These are phyloP conservation scores for Chionographis japonica DNA, from an alignment of 106 monocot genomes.

Conservation along the genomic window DNA sequence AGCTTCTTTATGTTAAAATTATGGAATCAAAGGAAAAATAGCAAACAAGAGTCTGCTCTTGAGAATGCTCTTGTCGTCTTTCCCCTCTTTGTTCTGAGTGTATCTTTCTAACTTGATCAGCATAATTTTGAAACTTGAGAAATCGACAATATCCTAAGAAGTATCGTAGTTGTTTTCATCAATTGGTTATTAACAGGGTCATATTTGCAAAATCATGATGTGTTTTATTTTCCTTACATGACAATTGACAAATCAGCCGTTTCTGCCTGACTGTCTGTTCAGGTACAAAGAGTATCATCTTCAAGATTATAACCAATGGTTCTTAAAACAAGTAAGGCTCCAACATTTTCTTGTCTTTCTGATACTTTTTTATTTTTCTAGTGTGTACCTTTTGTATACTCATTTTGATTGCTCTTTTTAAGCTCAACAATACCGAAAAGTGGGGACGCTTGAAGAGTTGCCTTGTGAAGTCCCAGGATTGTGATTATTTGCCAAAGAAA, in stretches of 20 bases:
- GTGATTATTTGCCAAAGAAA: conserved; percentile 65
- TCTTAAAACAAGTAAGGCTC: conserved; percentile 61
- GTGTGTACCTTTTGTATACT: not conserved
- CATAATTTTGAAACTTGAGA: no score
- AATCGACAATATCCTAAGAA: no score
- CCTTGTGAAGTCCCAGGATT: conserved; percentile 79
- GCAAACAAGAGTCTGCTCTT: no score
- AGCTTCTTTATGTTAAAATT: no score
- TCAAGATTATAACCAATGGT: conserved; percentile 89
- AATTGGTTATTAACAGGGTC: no score
- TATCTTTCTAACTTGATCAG: no score
- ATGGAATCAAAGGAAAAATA: no score
- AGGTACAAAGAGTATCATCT: conserved; percentile 99
- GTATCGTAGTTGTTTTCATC: no score
- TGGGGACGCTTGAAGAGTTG: conserved; percentile 87
- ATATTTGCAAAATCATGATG: no score
- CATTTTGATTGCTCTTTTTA: not conserved
- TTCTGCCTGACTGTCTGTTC: not conserved
- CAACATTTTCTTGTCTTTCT: not conserved
- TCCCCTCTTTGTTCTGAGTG: no score
- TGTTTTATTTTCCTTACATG: no score
- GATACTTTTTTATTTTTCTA: not conserved
- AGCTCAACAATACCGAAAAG: conserved; percentile 79
- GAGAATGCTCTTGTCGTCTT: no score
- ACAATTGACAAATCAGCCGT: not conserved